These are phyloP conservation scores for Hsuehochloa calcarea DNA, from an alignment of 176 grass and related monocot species.

Conservation along the genomic window DNA sequence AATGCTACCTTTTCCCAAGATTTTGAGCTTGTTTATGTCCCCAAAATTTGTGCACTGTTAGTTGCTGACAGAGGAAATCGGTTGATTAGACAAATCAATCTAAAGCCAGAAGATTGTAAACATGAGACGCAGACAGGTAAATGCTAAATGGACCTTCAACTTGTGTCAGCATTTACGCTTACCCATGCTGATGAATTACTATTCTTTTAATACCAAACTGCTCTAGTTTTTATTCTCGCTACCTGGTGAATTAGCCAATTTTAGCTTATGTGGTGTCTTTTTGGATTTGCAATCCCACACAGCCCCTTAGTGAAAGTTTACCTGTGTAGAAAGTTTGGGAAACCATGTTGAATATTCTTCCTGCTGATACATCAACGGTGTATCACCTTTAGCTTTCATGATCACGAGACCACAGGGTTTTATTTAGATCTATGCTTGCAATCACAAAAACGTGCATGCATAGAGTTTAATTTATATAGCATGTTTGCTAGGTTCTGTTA, in stretches of 20 bases:
- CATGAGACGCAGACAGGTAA: slow-evolving; percentile 38
- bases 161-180: background rate
- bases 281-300: background rate
- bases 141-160: background rate
- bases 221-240: background rate
- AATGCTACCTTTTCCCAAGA: slow-evolving; percentile 66
- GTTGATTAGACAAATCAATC: slow-evolving; percentile 62
- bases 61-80: slow-evolving; percentile 60
- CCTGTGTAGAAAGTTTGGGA: background rate
- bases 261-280: background rate
- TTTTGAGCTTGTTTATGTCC: slow-evolving; percentile 70
- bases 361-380: background rate
- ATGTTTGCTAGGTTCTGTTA: background rate
- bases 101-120: slow-evolving; percentile 58
- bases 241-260: background rate
- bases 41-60: slow-evolving; percentile 60
- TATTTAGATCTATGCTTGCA: background rate
- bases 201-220: background rate
- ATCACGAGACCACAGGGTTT: background rate
- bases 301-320: too few relatives aligned
- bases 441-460: background rate
- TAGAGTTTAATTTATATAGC: background rate
- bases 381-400: background rate
- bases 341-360: background rate
- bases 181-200: background rate